A percentile compares a stretch with the other conserved stretches of the same genome.
Evolutionary conservation across 1,284 basidiomycete genomes (phyloP).

Genomic region (Ustilago crameri): DNA sequence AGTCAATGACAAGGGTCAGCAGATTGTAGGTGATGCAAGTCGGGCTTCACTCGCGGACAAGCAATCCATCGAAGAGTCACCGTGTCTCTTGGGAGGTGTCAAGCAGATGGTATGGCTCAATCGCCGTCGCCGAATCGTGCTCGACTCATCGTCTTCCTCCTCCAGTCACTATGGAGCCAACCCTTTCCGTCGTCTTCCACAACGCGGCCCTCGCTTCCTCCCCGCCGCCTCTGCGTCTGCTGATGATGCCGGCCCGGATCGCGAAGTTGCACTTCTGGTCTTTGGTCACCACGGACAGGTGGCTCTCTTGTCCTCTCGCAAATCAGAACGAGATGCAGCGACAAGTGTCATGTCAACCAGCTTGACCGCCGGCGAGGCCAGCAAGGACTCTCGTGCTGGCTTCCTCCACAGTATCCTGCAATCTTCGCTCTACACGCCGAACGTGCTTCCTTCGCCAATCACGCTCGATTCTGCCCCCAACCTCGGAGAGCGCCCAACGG

Average conservation of each 20-base stretch:
- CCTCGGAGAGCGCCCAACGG: slow-evolving; percentile 3
- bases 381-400: background rate
- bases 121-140: slow-evolving; percentile 28
- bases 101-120: slow-evolving; percentile 36
- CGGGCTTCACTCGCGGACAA: slow-evolving; percentile 8
- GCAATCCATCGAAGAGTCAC: background rate
- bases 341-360: slow-evolving; percentile 1
- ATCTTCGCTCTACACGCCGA: slow-evolving; percentile 31
- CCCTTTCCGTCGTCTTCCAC: slow-evolving; percentile 23
- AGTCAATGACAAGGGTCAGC: slow-evolving; percentile 36
- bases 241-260: slow-evolving; percentile 20
- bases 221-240: slow-evolving; percentile 2
- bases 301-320: slow-evolving; percentile 29
- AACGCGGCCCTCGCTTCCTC: slow-evolving; percentile 24
- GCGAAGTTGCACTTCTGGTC: slow-evolving; percentile 33
- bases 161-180: slow-evolving; percentile 24
- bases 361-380: background rate
- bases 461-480: slow-evolving; percentile 30
- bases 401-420: slow-evolving; percentile 32
- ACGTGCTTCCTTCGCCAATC: slow-evolving; percentile 36
- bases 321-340: slow-evolving; percentile 11
- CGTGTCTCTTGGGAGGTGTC: slow-evolving; percentile 19
- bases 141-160: slow-evolving; percentile 8
- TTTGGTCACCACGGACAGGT: slow-evolving; percentile 43
- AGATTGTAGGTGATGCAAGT: slow-evolving; percentile 12